A percentile compares a stretch with the other conserved stretches of the same genome.
Conservation (phyloP, 1,284 basidiomycete species). For the Microbotryum scabiosae region DNA sequence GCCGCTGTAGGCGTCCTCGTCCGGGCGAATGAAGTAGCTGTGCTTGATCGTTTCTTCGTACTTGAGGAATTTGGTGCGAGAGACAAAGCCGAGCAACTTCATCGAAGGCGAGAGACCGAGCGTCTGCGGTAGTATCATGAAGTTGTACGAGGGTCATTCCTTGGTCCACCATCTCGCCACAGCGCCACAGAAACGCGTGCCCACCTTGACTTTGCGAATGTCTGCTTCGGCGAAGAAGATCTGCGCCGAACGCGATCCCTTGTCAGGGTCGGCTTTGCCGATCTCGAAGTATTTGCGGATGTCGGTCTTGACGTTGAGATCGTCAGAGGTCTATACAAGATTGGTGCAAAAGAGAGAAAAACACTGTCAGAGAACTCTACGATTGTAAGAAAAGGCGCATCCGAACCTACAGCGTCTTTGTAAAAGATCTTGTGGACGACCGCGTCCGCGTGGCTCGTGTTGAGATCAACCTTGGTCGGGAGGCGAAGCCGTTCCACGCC, state of each 20-base stretch:
- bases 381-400: too few relatives aligned
- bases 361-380: background rate
- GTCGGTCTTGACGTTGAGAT: slow-evolving; percentile 35
- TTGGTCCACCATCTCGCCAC: slow-evolving; percentile 49
- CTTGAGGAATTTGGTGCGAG: slow-evolving; percentile 49
- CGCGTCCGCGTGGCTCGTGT: slow-evolving; percentile 66
- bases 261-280: slow-evolving; percentile 29
- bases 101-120: slow-evolving; percentile 48
- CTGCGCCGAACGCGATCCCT: slow-evolving; percentile 41
- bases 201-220: slow-evolving; percentile 59
- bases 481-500: slow-evolving; percentile 72
- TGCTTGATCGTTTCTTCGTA: slow-evolving; percentile 90
- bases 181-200: slow-evolving; percentile 53
- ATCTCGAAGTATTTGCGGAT: slow-evolving; percentile 40
- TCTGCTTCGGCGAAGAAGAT: slow-evolving; percentile 81
- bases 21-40: slow-evolving; percentile 82
- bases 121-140: background rate
- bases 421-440: slow-evolving; percentile 61
- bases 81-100: slow-evolving; percentile 84
- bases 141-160: slow-evolving; percentile 38
- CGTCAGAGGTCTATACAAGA: slow-evolving; percentile 21
- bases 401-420: slow-evolving; percentile 58
- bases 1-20: slow-evolving; percentile 79
- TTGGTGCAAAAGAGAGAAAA: background rate
- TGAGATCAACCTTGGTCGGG: slow-evolving; percentile 70